Conservation (phyloP, 192 early-diverging fungal species). For the Chytriomyces confervae region DNA sequence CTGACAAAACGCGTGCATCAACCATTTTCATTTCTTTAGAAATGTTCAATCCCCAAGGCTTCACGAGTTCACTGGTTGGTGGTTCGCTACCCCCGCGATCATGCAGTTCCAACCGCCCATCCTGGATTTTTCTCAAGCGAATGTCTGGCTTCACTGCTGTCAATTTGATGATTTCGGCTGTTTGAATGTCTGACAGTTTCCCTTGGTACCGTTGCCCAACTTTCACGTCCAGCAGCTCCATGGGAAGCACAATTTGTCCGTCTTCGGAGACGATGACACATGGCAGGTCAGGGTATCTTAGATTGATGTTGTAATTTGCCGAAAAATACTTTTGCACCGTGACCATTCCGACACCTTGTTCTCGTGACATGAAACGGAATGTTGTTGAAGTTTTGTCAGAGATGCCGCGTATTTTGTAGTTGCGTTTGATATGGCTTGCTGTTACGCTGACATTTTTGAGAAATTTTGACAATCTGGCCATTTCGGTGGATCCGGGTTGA, state of each 20-base stretch:
- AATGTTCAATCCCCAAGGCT: conserved; percentile 41
- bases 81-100: neutral
- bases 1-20: conserved; percentile 40
- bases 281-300: conserved; percentile 21
- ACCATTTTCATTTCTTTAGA: conserved; percentile 43
- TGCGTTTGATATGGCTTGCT: neutral
- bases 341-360: neutral
- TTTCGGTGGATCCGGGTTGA: neutral
- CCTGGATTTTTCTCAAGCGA: conserved; percentile 11
- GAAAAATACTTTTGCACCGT: conserved; percentile 51
- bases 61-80: neutral
- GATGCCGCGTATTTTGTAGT: conserved; percentile 6
- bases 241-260: conserved; percentile 34
- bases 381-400: neutral
- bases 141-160: conserved; percentile 30
- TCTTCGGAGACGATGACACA: conserved; percentile 8
- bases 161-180: conserved; percentile 42
- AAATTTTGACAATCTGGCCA: conserved; percentile 19
- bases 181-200: conserved; percentile 38
- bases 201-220: conserved; percentile 33
- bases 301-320: conserved; percentile 9
- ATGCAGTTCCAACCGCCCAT: conserved; percentile 16
- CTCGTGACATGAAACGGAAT: neutral
- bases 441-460: neutral
- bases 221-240: conserved; percentile 32